Evolutionary conservation across 1,284 basidiomycete genomes (phyloP), one percentile per base, ranked within the genome.

Genomic region (Ustilago lituana): DNA sequence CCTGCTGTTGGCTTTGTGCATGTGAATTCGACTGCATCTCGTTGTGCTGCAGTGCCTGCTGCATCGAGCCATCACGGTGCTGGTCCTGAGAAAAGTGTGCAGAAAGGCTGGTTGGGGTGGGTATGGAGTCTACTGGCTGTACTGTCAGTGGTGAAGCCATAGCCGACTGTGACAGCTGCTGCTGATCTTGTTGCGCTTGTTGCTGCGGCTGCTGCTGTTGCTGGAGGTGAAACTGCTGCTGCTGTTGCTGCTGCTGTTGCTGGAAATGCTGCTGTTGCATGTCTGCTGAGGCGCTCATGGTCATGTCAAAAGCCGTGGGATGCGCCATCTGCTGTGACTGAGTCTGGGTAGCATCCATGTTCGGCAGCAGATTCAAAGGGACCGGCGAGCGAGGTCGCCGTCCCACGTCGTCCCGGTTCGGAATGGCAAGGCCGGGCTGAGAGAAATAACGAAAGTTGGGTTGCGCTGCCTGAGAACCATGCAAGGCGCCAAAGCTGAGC

Each of bases 311-410:
- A 2, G 40, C 56, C 4, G 55, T 36, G 24, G 50, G 40, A 38
- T 58, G 65, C 8, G 33, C 31, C n/a, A 51, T 17, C 36, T 63
- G 65, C 51, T 68, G 65, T 19, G 46, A 15, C 23, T 57, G 47
- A 15, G 59, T 22, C 10, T 60, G 44, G 8, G 48, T 27, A 15
- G 47, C 43, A 38, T 63, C 46, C 65, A 68, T 68, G 35, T 31
- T 43, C 15, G 49, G 37, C 15, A 53, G 22, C 14, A 51, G n/a
- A 15, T 55, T 50, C 27, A 59, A 37, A 35, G 50, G 37, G 31
- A 52, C 65, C 9, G 65, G 65, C 38, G 65, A 68, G 27, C 65
- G 59, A 20, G 65, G 65, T 22, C 65, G 59, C 39, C 59, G 32
- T 27, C 32, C 37, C 29, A 47, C 47, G 33, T 63, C 59, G 27